These are phyloP conservation scores for Fusarium anthophilum DNA, from an alignment of 2,329 filamentous ascomycete genomes.

Conservation along the genomic window DNA sequence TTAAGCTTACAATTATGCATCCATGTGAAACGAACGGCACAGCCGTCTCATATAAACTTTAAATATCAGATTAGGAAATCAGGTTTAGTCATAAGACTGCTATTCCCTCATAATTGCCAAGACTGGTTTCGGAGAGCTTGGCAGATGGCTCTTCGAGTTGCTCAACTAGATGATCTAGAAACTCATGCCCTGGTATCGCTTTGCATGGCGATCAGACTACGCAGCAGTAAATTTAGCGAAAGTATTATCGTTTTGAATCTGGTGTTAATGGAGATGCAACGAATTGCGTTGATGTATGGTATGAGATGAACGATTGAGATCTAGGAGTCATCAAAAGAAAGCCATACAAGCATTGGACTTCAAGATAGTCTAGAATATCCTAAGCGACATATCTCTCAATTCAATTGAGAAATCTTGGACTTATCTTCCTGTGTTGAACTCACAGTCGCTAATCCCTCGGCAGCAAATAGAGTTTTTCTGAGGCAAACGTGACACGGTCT, in stretches of 20 bases:
- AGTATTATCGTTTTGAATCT: too few species aligned
- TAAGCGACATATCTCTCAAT: too few species aligned
- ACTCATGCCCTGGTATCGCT: too few species aligned
- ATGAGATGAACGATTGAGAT: fast-evolving
- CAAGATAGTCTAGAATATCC: too few species aligned
- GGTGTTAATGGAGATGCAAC: too few species aligned
- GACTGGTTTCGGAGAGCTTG: background rate
- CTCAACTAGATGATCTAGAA: too few species aligned
- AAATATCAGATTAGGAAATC: background rate
- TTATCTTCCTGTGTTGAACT: fast-evolving
- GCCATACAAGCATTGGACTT: too few species aligned
- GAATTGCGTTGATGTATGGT: fast-evolving
- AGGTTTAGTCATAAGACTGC: background rate
- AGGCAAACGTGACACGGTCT: background rate
- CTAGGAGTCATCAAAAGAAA: too few species aligned
- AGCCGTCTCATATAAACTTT: background rate
- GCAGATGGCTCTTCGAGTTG: too few species aligned
- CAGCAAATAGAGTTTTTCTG: background rate
- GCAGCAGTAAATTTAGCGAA: too few species aligned
- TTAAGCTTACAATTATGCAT: background rate
- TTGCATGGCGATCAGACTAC: too few species aligned
- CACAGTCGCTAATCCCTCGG: fast-evolving
- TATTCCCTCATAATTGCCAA: background rate
- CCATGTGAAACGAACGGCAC: background rate
- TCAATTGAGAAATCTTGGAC: too few species aligned